Evolutionary conservation across 2,329 filamentous ascomycete genomes (phyloP).

Genomic region (Penicillium nordicum): DNA sequence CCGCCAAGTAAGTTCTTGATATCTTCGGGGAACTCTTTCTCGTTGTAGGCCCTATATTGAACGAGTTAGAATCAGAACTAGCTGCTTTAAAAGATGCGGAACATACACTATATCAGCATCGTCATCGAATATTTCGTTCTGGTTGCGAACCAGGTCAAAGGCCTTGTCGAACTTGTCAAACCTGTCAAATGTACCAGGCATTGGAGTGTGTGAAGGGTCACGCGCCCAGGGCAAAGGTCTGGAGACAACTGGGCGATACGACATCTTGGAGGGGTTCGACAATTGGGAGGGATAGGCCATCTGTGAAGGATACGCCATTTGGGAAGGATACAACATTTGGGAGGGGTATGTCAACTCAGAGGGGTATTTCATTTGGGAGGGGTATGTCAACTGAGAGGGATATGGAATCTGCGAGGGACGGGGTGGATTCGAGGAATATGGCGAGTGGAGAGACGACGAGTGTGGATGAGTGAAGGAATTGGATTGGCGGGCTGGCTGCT

Average conservation of each 20-base stretch:
- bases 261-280: not conserved
- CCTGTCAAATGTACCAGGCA: not conserved
- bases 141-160: slow-evolving; percentile 5
- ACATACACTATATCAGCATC: slow-evolving; percentile 5
- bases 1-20: slow-evolving; percentile 68
- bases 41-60: slow-evolving; percentile 22
- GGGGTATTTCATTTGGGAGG: not conserved
- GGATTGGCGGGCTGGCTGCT: not conserved
- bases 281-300: not conserved
- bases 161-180: not conserved
- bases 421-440: not conserved
- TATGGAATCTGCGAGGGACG: not conserved
- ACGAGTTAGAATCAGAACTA: slow-evolving; percentile 1
- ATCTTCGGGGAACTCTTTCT: slow-evolving; percentile 58
- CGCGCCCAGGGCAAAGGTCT: slow-evolving; percentile 1
- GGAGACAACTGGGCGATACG: not conserved
- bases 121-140: slow-evolving; percentile 5
- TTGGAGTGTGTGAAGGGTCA: not conserved
- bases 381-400: not conserved
- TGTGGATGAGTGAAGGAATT: not conserved
- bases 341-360: not conserved
- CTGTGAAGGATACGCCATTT: not conserved
- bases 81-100: not conserved
- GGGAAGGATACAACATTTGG: not conserved
- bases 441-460: not conserved